A percentile compares a stretch with the other conserved stretches of the same genome.
Evolutionary conservation across 2,329 filamentous ascomycete genomes (phyloP).

Genomic region (Sclerotinia sclerotiorum): DNA sequence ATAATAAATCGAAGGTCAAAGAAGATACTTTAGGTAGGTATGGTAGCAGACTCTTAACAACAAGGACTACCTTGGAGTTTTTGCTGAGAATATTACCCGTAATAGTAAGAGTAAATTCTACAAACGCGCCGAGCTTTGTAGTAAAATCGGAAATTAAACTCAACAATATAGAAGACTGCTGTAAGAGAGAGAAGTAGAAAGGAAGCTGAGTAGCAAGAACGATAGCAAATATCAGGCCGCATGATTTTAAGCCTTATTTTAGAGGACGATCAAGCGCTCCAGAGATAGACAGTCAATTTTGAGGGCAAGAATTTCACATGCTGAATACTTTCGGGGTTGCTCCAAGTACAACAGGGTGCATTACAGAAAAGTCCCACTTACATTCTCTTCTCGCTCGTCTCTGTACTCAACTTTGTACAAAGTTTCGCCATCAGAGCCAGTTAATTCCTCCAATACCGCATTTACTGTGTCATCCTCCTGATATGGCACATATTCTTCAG

Average conservation of each 20-base stretch:
- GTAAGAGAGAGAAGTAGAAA: background rate
- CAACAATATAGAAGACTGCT: background rate
- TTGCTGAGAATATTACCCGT: background rate
- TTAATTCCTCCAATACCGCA: conserved; percentile 33
- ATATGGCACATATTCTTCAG: conserved; percentile 38
- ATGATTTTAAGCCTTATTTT: background rate
- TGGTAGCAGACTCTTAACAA: background rate
- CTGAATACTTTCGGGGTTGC: background rate
- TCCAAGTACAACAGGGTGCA: no score
- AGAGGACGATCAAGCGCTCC: background rate
- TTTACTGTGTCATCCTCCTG: conserved; percentile 39
- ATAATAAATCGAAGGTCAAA: background rate
- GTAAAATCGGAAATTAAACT: background rate
- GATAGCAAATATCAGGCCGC: background rate
- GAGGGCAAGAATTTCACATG: background rate
- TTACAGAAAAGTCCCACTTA: conserved; percentile 32
- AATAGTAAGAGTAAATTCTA: background rate
- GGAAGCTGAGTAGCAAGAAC: background rate
- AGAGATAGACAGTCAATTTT: background rate
- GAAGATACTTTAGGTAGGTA: background rate
- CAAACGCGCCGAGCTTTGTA: background rate
- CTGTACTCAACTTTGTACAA: conserved; percentile 40
- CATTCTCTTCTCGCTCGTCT: conserved; percentile 38
- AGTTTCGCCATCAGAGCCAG: conserved; percentile 27
- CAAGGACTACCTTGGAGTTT: conserved; percentile 2